Conservation (phyloP, 768 basidiomycete species). For the Leccinum boreale region DNA sequence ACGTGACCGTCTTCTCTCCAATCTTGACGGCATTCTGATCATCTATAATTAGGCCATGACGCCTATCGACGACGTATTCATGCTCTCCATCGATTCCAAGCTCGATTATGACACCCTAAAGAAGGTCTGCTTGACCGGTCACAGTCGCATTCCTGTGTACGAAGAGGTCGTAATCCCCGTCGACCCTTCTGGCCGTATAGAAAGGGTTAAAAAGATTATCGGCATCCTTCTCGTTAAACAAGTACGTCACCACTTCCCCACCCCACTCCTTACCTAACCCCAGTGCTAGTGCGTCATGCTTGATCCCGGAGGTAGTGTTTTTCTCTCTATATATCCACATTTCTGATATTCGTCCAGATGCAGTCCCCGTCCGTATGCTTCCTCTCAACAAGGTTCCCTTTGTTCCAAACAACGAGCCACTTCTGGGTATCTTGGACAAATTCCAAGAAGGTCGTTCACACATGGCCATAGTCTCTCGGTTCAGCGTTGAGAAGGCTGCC, state of each 20-base stretch:
- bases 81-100: slow-evolving; percentile 81
- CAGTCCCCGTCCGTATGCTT: slow-evolving; percentile 76
- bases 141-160: slow-evolving; percentile 81
- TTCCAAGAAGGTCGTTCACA: slow-evolving; percentile 91
- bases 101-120: slow-evolving; percentile 79
- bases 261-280: not conserved
- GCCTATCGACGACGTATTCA: slow-evolving; percentile 75
- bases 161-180: slow-evolving; percentile 68
- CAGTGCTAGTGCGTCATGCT: slow-evolving; percentile 63
- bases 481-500: slow-evolving; percentile 69
- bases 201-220: slow-evolving; percentile 75
- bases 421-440: slow-evolving; percentile 80
- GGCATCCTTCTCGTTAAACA: slow-evolving; percentile 89
- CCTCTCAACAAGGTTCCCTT: slow-evolving; percentile 85
- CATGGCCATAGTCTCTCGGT: slow-evolving; percentile 85
- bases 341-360: slow-evolving; percentile 45
- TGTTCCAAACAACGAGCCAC: slow-evolving; percentile 81
- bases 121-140: slow-evolving; percentile 73
- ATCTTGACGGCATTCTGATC: not conserved
- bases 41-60: slow-evolving; percentile 63
- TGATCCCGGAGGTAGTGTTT: slow-evolving; percentile 67
- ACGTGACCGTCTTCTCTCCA: not conserved
- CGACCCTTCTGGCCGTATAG: slow-evolving; percentile 32
- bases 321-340: too few species aligned
- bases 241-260: slow-evolving; percentile 20